A percentile compares a stretch with the other conserved stretches of the same genome.
These are phyloP conservation scores for Drechslerella coelobrocha DNA, from an alignment of 2,329 filamentous ascomycete genomes.

Conservation along the genomic window DNA sequence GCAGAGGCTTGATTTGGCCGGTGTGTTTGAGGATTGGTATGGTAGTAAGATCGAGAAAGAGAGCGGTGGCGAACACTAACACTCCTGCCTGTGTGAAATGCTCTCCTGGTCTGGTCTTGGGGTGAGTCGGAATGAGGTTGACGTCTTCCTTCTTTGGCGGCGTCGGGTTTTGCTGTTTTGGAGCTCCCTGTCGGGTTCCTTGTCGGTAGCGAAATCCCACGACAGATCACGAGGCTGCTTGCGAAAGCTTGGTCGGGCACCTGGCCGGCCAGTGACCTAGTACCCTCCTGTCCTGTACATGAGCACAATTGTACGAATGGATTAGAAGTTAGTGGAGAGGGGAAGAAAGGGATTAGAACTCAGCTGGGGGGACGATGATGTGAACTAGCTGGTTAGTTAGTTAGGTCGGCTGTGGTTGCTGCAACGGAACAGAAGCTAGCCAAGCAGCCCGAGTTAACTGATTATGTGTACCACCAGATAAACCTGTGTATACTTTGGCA, in stretches of 20 bases:
- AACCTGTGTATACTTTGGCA: too few species aligned
- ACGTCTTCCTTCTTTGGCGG: not conserved
- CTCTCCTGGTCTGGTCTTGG: constrained; percentile 7
- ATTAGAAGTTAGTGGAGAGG: not conserved
- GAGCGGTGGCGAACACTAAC: too few species aligned
- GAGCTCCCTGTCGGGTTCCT: constrained; percentile 30
- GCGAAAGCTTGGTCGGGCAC: constrained; percentile 5
- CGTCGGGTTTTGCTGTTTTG: constrained; percentile 39
- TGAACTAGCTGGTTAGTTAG: not conserved
- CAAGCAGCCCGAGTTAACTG: constrained; percentile 2
- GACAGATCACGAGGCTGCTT: constrained; percentile 32
- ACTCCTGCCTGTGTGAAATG: not conserved
- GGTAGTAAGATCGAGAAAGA: too few species aligned
- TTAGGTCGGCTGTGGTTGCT: constrained; percentile 6
- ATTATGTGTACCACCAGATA: too few species aligned
- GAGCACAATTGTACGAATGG: too few species aligned
- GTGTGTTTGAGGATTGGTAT: too few species aligned
- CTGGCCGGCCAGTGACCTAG: constrained; percentile 3
- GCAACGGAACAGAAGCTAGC: not conserved
- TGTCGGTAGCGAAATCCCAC: constrained; percentile 1
- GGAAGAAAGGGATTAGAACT: not conserved
- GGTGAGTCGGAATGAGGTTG: constrained; percentile 3
- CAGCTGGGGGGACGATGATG: not conserved
- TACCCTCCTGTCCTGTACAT: too few species aligned
- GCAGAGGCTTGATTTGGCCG: too few species aligned